Conservation (phyloP, 805 yeast species). For the Schwanniomyces pseudopolymorphus region DNA sequence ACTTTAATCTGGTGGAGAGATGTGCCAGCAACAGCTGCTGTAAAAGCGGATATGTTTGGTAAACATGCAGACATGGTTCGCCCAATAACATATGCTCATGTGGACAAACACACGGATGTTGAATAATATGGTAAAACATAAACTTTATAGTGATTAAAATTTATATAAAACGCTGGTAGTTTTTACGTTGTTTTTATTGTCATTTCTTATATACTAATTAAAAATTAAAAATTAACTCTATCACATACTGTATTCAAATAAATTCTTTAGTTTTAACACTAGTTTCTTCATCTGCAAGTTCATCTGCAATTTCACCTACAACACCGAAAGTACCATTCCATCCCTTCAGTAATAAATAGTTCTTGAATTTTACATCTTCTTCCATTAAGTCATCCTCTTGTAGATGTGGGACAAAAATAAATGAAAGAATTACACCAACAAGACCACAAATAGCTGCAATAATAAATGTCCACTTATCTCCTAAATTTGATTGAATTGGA, state of each 20-base stretch:
- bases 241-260: neutral
- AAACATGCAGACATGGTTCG: slow-evolving; percentile 9
- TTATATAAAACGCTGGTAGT: neutral
- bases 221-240: neutral
- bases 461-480: slow-evolving; percentile 73
- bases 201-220: neutral
- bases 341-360: slow-evolving; percentile 57
- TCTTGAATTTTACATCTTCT: slow-evolving; percentile 64
- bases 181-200: neutral
- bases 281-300: slow-evolving; percentile 16
- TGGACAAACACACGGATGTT: slow-evolving; percentile 6
- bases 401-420: slow-evolving; percentile 65
- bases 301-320: slow-evolving; percentile 17
- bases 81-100: slow-evolving; percentile 11
- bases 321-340: slow-evolving; percentile 53
- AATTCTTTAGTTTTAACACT: slow-evolving; percentile 6
- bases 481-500: slow-evolving; percentile 63
- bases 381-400: slow-evolving; percentile 65
- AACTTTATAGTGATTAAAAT: too few relatives aligned
- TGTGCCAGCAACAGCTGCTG: slow-evolving; percentile 9
- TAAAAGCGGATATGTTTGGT: slow-evolving; percentile 5
- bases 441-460: slow-evolving; percentile 75
- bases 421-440: slow-evolving; percentile 60
- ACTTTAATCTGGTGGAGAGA: neutral
- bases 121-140: neutral